Evolutionary conservation across 768 basidiomycete species (phyloP).

Genomic region (Russula emetica): DNA sequence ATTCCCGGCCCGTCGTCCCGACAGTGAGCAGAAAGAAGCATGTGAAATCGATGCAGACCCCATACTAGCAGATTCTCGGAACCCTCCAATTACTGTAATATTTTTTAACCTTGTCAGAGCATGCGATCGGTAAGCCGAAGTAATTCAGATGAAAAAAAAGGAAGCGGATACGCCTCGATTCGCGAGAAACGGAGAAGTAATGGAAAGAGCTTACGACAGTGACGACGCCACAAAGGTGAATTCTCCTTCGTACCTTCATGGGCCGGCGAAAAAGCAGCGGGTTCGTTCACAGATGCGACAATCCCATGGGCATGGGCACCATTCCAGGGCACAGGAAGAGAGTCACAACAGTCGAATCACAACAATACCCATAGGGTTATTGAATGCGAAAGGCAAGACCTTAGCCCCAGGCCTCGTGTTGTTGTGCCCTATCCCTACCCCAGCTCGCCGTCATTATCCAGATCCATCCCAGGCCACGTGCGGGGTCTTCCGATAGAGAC

Average conservation of each 20-base stretch:
- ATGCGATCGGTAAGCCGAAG: no score
- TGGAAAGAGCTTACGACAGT: not conserved
- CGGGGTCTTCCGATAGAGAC: not conserved
- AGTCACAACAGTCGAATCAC: not conserved
- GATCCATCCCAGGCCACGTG: not conserved
- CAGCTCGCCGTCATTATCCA: not conserved
- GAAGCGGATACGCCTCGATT: no score
- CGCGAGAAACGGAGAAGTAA: no score
- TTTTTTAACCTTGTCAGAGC: no score
- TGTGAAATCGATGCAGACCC: no score
- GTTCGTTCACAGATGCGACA: not conserved
- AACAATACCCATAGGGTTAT: not conserved
- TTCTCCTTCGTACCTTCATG: not conserved
- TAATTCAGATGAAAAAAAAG: no score
- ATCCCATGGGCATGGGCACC: not conserved
- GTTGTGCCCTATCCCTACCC: not conserved
- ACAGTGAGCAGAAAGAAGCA: no score
- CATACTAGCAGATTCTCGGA: no score
- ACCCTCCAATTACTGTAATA: no score
- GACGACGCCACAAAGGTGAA: conserved; percentile 6
- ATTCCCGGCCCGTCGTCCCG: no score
- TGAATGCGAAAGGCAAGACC: not conserved
- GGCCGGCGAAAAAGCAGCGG: not conserved
- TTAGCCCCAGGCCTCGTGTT: not conserved
- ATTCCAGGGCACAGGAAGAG: no score